Evolutionary conservation across 2,329 filamentous ascomycete species (phyloP).

Genomic region (Fusarium cicatricum): DNA sequence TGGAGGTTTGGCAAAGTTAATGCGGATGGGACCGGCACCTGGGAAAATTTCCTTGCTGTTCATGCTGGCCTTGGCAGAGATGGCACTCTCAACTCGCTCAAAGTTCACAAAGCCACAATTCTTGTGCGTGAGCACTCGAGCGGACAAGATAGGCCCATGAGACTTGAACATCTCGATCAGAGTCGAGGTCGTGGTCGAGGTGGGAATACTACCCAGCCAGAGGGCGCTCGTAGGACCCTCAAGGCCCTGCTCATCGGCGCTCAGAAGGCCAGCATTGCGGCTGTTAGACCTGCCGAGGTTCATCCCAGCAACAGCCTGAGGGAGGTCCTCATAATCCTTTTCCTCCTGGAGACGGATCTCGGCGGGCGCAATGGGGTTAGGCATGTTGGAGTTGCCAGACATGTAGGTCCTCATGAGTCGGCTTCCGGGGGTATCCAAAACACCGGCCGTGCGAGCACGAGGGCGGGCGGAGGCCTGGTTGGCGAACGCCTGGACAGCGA

Average conservation of each 20-base stretch:
- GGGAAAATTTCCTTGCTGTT: conserved; percentile 99
- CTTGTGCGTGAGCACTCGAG: conserved; percentile 94
- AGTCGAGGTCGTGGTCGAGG: conserved; percentile 95
- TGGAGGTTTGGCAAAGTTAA: conserved; percentile 97
- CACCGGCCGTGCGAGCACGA: conserved; percentile 88
- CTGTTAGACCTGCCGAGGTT: conserved; percentile 73
- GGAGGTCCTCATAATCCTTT: conserved; percentile 80
- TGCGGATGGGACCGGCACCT: conserved; percentile 90
- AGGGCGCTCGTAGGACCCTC: conserved; percentile 92
- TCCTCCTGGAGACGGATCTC: conserved; percentile 80
- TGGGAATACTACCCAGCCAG: conserved; percentile 97
- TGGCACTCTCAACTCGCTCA: conserved; percentile 87
- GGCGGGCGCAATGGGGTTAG: conserved; percentile 77
- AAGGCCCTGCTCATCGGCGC: conserved; percentile 78
- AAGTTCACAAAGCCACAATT: conserved; percentile 99
- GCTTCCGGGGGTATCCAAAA: conserved; percentile 80
- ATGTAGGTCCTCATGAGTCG: conserved; percentile 76
- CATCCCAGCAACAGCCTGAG: conserved; percentile 84
- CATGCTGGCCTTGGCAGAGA: conserved; percentile 84
- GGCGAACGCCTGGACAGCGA: conserved; percentile 91
- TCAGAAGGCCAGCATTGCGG: conserved; percentile 72
- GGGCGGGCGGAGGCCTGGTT: conserved; percentile 84
- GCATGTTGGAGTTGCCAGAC: conserved; percentile 72
- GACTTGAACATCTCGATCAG: conserved; percentile 93
- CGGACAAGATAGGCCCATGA: conserved; percentile 91